Evolutionary conservation across 305 asterid genomes (phyloP).

Genomic region (Caryopteris hybrid): DNA sequence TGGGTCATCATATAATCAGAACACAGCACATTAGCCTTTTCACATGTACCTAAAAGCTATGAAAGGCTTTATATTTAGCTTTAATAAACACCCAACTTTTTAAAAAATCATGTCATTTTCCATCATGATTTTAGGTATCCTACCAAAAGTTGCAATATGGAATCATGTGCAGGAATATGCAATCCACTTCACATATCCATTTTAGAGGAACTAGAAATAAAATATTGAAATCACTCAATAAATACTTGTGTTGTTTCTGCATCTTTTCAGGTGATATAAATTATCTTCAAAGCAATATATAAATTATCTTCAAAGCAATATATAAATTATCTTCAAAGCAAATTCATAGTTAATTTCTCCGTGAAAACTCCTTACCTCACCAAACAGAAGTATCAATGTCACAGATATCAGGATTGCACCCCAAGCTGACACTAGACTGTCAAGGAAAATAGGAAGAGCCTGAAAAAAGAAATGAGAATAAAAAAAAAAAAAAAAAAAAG

Average conservation of each 20-base stretch:
- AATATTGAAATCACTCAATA: background rate
- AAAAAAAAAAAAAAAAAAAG: background rate
- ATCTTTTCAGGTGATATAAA: background rate
- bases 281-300: background rate
- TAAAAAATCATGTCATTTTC: background rate
- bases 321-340: background rate
- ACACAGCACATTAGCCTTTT: background rate
- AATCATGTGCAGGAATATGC: background rate
- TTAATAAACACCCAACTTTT: background rate
- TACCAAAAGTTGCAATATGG: background rate
- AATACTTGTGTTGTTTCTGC: background rate
- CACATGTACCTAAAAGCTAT: background rate
- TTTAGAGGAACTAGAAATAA: background rate
- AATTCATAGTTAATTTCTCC: background rate
- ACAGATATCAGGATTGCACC: constrained; percentile 73
- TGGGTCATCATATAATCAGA: background rate
- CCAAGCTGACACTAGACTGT: constrained; percentile 52
- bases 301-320: background rate
- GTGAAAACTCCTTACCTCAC: constrained; percentile 53
- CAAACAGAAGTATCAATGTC: constrained; percentile 66
- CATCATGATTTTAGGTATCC: background rate
- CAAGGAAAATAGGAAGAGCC: constrained; percentile 88
- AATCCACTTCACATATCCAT: background rate
- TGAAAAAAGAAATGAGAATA: constrained; percentile 18
- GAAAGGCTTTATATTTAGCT: background rate